Conservation (phyloP, 805 yeast species). For the Jamesozyma gamospora region DNA sequence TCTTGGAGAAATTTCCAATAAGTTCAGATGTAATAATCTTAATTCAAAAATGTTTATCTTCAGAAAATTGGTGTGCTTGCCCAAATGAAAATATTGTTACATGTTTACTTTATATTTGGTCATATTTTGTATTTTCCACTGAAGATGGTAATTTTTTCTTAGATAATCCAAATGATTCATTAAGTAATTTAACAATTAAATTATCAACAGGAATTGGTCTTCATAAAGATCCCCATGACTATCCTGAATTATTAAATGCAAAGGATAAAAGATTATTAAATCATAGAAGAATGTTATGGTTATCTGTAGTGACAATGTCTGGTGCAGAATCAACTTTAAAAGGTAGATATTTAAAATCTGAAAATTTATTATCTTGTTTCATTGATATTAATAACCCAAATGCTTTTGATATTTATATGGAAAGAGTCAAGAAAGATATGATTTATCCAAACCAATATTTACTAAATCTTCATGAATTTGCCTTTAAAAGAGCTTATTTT, state of each 20-base stretch:
- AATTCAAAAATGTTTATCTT: slow-evolving; percentile 17
- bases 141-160: slow-evolving; percentile 28
- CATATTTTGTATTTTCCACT: slow-evolving; percentile 26
- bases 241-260: slow-evolving; percentile 9
- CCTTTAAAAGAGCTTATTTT: slow-evolving; percentile 18
- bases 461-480: slow-evolving; percentile 15
- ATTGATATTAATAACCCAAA: slow-evolving; percentile 13
- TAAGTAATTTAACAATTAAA: slow-evolving; percentile 20
- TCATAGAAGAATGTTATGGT: slow-evolving; percentile 25
- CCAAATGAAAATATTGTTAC: slow-evolving; percentile 26
- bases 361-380: slow-evolving; percentile 11
- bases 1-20: slow-evolving; percentile 18
- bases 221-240: slow-evolving; percentile 26
- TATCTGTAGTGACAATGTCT: slow-evolving; percentile 16
- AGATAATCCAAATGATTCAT: slow-evolving; percentile 26
- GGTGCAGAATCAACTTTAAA: slow-evolving; percentile 22
- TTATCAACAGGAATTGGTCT: slow-evolving; percentile 25
- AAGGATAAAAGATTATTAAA: slow-evolving; percentile 14
- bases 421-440: slow-evolving; percentile 14
- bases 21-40: slow-evolving; percentile 15
- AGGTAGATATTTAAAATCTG: slow-evolving; percentile 16
- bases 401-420: slow-evolving; percentile 13
- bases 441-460: slow-evolving; percentile 3
- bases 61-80: slow-evolving; percentile 23
- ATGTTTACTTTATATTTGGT: slow-evolving; percentile 26